These are phyloP conservation scores for Scleroderma citrinum DNA, from an alignment of 768 basidiomycete species.

Conservation along the genomic window DNA sequence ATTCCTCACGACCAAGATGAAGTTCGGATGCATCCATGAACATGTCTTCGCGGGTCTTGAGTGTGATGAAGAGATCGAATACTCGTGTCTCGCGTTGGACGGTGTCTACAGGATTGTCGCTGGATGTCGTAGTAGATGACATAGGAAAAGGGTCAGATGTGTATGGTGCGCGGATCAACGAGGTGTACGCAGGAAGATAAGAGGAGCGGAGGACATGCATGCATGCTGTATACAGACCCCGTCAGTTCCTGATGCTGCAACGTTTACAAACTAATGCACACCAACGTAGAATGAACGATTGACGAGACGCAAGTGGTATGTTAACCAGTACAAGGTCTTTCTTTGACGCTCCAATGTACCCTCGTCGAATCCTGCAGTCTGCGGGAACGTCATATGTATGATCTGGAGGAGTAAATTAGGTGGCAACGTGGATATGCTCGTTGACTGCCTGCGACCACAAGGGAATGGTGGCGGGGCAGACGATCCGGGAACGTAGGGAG, in stretches of 20 bases:
- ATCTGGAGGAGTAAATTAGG: conserved; percentile 64
- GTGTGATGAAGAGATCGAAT: conserved; percentile 73
- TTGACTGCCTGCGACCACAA: conserved; percentile 5
- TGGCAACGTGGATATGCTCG: conserved; percentile 38
- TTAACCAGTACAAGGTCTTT: conserved; percentile 68
- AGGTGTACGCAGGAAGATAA: conserved; percentile 61
- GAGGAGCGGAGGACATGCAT: conserved; percentile 79
- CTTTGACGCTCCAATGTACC: conserved; percentile 48
- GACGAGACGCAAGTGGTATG: conserved; percentile 54
- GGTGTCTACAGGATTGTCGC: conserved; percentile 31
- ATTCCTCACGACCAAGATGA: conserved; percentile 70
- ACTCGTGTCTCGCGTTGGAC: conserved; percentile 68
- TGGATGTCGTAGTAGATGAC: conserved; percentile 23
- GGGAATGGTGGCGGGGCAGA: conserved; percentile 34
- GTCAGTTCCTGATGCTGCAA: not conserved
- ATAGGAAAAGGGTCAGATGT: conserved; percentile 75
- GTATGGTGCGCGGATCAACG: conserved; percentile 62
- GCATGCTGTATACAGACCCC: conserved; percentile 40
- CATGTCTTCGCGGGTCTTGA: conserved; percentile 77
- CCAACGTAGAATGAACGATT: too few species aligned
- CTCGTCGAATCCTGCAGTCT: conserved; percentile 34
- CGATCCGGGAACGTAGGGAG: conserved; percentile 26
- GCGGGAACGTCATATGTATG: conserved; percentile 60
- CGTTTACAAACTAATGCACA: conserved; percentile 11
- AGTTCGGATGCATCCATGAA: conserved; percentile 69